phyloP scores from a whole-genome alignment of 1,284 basidiomycete species.

The Leucoagaricus sp. region DNA sequence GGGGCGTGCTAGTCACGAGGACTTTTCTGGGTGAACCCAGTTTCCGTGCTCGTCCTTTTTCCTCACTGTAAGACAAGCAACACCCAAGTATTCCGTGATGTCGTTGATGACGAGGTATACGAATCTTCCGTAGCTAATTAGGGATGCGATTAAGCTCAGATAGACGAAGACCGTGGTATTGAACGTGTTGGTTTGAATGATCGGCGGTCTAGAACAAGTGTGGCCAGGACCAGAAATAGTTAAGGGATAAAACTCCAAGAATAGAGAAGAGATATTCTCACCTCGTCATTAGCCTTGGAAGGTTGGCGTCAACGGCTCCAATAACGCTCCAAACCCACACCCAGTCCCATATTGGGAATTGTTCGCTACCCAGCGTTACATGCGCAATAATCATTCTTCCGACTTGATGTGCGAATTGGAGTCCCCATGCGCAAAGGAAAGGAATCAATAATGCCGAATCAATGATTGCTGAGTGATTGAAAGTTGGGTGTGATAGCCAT shows the following conservation, averaged over 20 bases:
- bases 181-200: slow-evolving; percentile 67
- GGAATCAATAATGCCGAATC: slow-evolving; percentile 77
- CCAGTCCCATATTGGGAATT: slow-evolving; percentile 88
- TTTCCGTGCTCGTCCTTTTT: slow-evolving; percentile 65
- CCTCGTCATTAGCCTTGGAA: slow-evolving; percentile 68
- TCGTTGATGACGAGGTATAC: slow-evolving; percentile 81
- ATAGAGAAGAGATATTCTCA: slow-evolving; percentile 37
- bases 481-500: slow-evolving; percentile 79
- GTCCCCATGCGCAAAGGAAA: slow-evolving; percentile 89
- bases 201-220: slow-evolving; percentile 54
- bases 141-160: slow-evolving; percentile 65
- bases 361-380: slow-evolving; percentile 66
- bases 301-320: slow-evolving; percentile 83
- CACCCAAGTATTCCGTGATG: slow-evolving; percentile 85
- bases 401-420: slow-evolving; percentile 86
- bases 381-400: slow-evolving; percentile 94
- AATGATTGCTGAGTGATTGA: slow-evolving; percentile 55
- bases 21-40: slow-evolving; percentile 17
- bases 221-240: background rate
- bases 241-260: background rate
- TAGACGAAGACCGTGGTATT: slow-evolving; percentile 71
- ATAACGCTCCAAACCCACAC: slow-evolving; percentile 84
- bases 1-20: slow-evolving; percentile 2
- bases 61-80: slow-evolving; percentile 88
- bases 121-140: slow-evolving; percentile 79